These are phyloP conservation scores for Ophiobolus disseminans DNA, from an alignment of 2,329 filamentous ascomycete species.

Conservation along the genomic window DNA sequence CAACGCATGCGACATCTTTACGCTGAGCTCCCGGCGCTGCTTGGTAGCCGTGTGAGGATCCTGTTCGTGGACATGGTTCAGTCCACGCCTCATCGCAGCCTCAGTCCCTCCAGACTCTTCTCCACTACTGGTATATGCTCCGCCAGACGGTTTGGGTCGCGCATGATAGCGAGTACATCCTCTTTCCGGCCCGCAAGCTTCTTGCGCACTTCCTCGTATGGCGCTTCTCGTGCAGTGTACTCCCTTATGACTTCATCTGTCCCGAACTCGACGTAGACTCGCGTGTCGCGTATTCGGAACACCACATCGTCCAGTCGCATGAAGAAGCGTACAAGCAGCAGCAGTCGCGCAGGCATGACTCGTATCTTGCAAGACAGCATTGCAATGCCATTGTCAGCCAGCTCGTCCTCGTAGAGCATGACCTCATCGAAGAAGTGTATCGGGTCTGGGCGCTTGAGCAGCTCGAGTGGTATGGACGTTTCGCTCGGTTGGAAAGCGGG, in stretches of 20 bases:
- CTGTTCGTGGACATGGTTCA: neutral
- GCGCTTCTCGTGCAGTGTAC: slow-evolving; percentile 86
- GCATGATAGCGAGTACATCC: slow-evolving; percentile 75
- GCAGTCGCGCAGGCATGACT: slow-evolving; percentile 87
- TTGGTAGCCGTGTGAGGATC: neutral
- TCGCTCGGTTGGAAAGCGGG: slow-evolving; percentile 54
- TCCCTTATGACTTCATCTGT: slow-evolving; percentile 82
- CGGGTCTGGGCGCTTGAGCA: slow-evolving; percentile 87
- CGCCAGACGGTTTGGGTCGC: slow-evolving; percentile 77
- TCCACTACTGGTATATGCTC: slow-evolving; percentile 70
- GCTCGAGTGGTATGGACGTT: slow-evolving; percentile 78
- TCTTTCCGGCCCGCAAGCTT: slow-evolving; percentile 65
- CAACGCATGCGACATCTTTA: no score
- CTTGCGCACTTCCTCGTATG: slow-evolving; percentile 75
- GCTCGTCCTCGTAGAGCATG: slow-evolving; percentile 93
- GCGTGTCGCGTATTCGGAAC: slow-evolving; percentile 84
- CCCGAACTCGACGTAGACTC: slow-evolving; percentile 89
- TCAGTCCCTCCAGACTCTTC: slow-evolving; percentile 66
- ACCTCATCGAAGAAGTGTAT: slow-evolving; percentile 98
- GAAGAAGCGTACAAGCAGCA: slow-evolving; percentile 86
- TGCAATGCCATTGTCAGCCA: slow-evolving; percentile 96
- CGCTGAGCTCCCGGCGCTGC: no score
- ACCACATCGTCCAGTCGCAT: slow-evolving; percentile 92
- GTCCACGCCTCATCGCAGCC: slow-evolving; percentile 35
- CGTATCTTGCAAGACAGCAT: slow-evolving; percentile 88